Base-by-base conservation (phyloP, 2,329 filamentous ascomycete species). In the Penicillium olsonii region DNA sequence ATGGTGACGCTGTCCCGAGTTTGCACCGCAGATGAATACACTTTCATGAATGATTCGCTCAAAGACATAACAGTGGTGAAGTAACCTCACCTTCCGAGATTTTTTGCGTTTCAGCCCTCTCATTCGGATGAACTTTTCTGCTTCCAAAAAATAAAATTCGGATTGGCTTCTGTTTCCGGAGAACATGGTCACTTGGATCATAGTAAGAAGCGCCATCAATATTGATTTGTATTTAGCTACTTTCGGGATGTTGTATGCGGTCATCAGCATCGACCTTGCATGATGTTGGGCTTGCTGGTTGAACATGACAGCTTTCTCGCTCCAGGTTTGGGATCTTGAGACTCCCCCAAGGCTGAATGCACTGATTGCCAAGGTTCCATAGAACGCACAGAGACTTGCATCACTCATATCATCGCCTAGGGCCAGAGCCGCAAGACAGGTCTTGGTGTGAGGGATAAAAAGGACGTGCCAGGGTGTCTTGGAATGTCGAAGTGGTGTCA, bases 11-110 rank as follows among this genome's bases (percentile, higher is more conserved):
- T 57, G 55, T 15, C 37, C 43, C 10, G 55, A 57, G 29, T 54
- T 55, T n/a, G 50, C 53, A 15, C 53, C 53, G 15, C 53, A 53
- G n/a, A 57, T 50, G 17, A 56, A 57, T 10, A 57, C 49, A 31
- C 74, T 78, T 54, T 78, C 75, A n/a, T 73, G 64, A 15, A 78
- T 71, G 0, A 78, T 68, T 0, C 76, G 70, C 5, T 75, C 62
- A 42, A 73, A 76, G 0, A 70, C 73, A 50, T 78, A 78, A 60
- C 75, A 75, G 48, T 78, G 75, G 49, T 78, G 76, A 0, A 79
- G 57, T 0, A 78, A 55, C 2, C 75, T 70, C 0, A 70, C 61
- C 17, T 75, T 73, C 14, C 73, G 68, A 2, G 75, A 73, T 33
- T 75, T 76, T 7, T 57, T 61, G 4, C 66, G 67, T 5, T 64